A percentile compares a stretch with the other conserved stretches of the same genome.
Evolutionary conservation across 2,329 filamentous ascomycete species (phyloP).

Genomic region (Pestalotiopsis sp.): DNA sequence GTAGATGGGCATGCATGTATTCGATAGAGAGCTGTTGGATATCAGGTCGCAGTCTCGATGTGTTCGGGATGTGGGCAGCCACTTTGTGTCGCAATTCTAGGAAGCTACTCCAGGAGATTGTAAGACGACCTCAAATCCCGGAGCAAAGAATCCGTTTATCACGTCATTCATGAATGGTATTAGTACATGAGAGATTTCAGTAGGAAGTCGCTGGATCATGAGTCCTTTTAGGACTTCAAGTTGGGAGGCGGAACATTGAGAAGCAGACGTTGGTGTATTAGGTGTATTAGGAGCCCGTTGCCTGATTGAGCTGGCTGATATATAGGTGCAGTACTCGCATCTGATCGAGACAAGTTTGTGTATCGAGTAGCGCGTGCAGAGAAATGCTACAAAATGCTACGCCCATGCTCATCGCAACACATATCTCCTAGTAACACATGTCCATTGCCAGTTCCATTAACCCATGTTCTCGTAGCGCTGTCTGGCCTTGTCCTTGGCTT

Average conservation of each 20-base stretch:
- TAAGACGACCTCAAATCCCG: background rate
- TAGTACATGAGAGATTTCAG: no score
- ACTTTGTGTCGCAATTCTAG: background rate
- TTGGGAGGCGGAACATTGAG: no score
- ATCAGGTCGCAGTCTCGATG: background rate
- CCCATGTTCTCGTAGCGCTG: constrained; percentile 62
- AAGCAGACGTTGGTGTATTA: no score
- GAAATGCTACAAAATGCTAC: background rate
- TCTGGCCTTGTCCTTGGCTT: constrained; percentile 65
- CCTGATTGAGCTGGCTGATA: no score
- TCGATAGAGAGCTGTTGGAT: background rate
- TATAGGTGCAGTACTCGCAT: no score
- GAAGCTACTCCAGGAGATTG: background rate
- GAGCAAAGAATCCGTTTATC: background rate
- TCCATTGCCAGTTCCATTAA: constrained; percentile 18
- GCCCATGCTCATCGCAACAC: background rate
- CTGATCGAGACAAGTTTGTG: no score
- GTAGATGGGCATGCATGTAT: background rate
- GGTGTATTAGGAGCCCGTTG: no score
- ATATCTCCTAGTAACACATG: background rate
- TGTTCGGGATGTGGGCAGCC: background rate
- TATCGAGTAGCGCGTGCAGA: background rate
- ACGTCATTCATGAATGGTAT: background rate
- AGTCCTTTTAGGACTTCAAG: no score
- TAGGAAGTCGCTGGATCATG: no score